Evolutionary conservation across 805 yeast species (phyloP).

Genomic region (Ogataea saltuana): DNA sequence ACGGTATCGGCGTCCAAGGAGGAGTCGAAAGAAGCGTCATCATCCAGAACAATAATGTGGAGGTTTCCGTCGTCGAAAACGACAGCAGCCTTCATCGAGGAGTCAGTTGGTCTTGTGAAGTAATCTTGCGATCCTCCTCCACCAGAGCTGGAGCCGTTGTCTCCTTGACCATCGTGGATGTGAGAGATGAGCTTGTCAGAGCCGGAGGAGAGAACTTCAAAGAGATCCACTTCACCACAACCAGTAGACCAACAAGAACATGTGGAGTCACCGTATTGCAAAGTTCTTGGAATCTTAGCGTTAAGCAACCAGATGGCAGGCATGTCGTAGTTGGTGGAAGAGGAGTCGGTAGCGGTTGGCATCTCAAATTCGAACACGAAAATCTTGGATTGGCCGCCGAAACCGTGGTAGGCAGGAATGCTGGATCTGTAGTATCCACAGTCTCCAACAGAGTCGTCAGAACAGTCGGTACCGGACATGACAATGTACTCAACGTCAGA

Average conservation of each 20-base stretch:
- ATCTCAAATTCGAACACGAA: constrained; percentile 91
- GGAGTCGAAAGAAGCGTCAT: constrained; percentile 48
- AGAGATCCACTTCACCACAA: constrained; percentile 96
- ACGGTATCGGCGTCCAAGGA: constrained; percentile 60
- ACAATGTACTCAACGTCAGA: constrained; percentile 82
- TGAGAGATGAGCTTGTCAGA: constrained; percentile 74
- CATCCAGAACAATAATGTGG: constrained; percentile 62
- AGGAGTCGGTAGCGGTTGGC: constrained; percentile 64
- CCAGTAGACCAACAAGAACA: constrained; percentile 98
- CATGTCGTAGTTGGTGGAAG: constrained; percentile 78
- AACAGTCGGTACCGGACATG: constrained; percentile 71
- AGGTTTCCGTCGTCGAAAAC: constrained; percentile 64
- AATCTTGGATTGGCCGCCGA: constrained; percentile 79
- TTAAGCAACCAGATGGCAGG: constrained; percentile 97
- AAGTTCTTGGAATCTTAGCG: constrained; percentile 94
- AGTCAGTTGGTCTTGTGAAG: constrained; percentile 78
- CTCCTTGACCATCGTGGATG: constrained; percentile 82
- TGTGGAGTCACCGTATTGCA: constrained; percentile 79
- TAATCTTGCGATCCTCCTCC: constrained; percentile 92
- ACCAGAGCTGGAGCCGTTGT: constrained; percentile 44
- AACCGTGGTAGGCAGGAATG: constrained; percentile 94
- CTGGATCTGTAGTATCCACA: constrained; percentile 89
- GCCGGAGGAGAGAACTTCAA: constrained; percentile 82
- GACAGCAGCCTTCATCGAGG: constrained; percentile 86
- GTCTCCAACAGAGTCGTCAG: constrained; percentile 42